Evolutionary conservation across 1,284 basidiomycete species (phyloP).

Genomic region (Papiliotrema flavescens): DNA sequence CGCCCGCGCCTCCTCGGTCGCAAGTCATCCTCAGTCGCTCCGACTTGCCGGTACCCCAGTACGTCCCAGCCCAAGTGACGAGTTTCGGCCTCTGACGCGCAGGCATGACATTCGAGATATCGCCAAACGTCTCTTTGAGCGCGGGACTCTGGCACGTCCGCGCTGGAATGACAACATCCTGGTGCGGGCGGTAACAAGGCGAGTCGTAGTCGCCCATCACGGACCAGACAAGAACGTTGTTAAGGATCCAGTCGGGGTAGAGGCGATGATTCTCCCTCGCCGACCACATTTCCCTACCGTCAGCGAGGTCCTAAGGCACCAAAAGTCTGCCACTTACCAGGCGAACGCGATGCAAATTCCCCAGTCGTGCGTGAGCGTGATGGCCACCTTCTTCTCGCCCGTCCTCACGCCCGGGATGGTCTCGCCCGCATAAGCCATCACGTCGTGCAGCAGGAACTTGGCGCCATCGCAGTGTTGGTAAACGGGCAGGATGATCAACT

Average conservation of each 20-base stretch:
- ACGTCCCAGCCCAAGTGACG: constrained; percentile 45
- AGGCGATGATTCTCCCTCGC: constrained; percentile 27
- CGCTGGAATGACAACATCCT: constrained; percentile 48
- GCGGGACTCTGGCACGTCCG: constrained; percentile 37
- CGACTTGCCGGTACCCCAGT: constrained; percentile 49
- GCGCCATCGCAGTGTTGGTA: constrained; percentile 48
- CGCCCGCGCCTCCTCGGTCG: constrained; percentile 37
- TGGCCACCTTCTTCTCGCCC: constrained; percentile 33
- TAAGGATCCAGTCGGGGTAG: constrained; percentile 41
- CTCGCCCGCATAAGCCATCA: constrained; percentile 38
- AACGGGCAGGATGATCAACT: constrained; percentile 49
- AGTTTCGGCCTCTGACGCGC: constrained; percentile 34
- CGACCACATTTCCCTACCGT: constrained; percentile 44
- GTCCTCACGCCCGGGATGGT: constrained; percentile 40
- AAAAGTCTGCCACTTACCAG: constrained; percentile 27
- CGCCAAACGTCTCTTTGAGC: constrained; percentile 34
- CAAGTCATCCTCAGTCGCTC: constrained; percentile 44
- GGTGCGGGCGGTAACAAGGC: constrained; percentile 46
- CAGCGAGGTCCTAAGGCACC: neutral
- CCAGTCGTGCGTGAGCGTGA: constrained; percentile 53
- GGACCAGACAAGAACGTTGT: constrained; percentile 43
- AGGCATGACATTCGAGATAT: constrained; percentile 32
- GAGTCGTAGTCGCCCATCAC: constrained; percentile 48
- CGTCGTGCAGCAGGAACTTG: constrained; percentile 46
- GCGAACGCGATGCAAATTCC: constrained; percentile 47